Percentiles rank a stretch among this genome's conserved stretches.
These are phyloP conservation scores for Botryobasidium botryosum DNA, from an alignment of 768 basidiomycete species.

Conservation along the genomic window DNA sequence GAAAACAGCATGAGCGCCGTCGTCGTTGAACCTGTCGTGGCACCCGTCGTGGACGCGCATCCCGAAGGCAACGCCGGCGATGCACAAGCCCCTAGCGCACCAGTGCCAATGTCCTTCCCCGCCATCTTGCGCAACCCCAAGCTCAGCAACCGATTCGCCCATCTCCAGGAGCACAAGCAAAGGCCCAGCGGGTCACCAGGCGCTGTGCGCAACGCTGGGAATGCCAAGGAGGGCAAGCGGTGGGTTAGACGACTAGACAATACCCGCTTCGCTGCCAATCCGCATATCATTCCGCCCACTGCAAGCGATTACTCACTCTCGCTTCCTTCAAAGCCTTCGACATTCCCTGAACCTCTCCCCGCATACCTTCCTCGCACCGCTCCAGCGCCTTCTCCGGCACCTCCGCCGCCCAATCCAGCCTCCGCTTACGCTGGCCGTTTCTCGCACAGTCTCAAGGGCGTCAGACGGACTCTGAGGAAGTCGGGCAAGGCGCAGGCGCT, in stretches of 20 bases:
- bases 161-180: slow-evolving; percentile 2
- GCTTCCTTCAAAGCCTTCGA: slow-evolving; percentile 29
- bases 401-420: slow-evolving; percentile 28
- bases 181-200: slow-evolving; percentile 10
- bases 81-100: slow-evolving; percentile 14
- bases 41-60: no score
- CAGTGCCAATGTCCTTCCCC: slow-evolving; percentile 52
- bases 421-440: slow-evolving; percentile 60
- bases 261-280: slow-evolving; percentile 55
- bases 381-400: slow-evolving; percentile 29
- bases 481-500: slow-evolving; percentile 40
- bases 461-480: slow-evolving; percentile 46
- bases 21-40: no score
- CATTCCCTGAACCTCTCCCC: slow-evolving; percentile 66
- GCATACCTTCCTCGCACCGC: slow-evolving; percentile 45
- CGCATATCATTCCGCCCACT: slow-evolving; percentile 48
- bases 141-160: slow-evolving; percentile 7
- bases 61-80: no score
- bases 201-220: slow-evolving; percentile 30
- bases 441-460: slow-evolving; percentile 59
- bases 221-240: slow-evolving; percentile 60
- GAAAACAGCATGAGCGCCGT: no score
- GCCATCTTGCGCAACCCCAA: slow-evolving; percentile 46
- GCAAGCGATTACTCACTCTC: slow-evolving; percentile 35
- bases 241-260: slow-evolving; percentile 65